Evolutionary conservation across 2,329 filamentous ascomycete species (phyloP), one percentile per base, ranked within the genome.

Genomic region (Dactylonectria estremocensis): DNA sequence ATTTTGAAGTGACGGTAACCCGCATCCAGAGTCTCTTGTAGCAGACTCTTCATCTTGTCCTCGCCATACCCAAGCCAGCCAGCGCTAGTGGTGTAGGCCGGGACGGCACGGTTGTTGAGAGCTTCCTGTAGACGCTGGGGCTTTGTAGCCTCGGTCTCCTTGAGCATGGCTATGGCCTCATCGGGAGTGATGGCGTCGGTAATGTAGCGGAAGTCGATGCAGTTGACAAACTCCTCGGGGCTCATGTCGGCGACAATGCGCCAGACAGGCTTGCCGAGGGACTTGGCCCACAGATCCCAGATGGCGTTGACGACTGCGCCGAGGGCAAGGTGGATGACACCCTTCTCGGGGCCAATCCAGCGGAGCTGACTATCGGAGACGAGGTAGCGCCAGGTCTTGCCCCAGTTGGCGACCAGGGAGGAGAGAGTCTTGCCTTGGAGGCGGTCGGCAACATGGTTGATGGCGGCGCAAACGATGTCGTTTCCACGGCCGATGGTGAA

Each of bases 281-380:
- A 88, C 84, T 97, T 97, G 61, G 93, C 94, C 95, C 95, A 97
- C n/a, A 97, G 89, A 80, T 97, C 95, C 95, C 95, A 97, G 76
- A 97, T 87, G 16, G 94, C 95, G 80, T 97, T 97, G 75, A 97
- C 93, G 16, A 97, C 92, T 49, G 94, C 93, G 33, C 93, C 94
- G 11, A 97, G 90, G 1, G 95, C 95, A 8, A 98, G 92, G 82
- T 97, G 95, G 74, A 97, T 97, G 50, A 97, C 95, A 67, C 95
- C 95, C 83, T 97, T 97, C 77, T 97, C 95, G 0, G 95, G 95
- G 0, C 95, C 95, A 77, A 97, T 96, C 95, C 95, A 97, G 64
- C 95, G 93, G 61, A 97, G 87, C 82, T 97, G 95, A 74, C 90
- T 93, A 86, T 97, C 95, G 70, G 92, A 92, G 75, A 97, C 94